These are phyloP conservation scores for Chalara sp. DNA, from an alignment of 2,329 filamentous ascomycete species.

Conservation along the genomic window DNA sequence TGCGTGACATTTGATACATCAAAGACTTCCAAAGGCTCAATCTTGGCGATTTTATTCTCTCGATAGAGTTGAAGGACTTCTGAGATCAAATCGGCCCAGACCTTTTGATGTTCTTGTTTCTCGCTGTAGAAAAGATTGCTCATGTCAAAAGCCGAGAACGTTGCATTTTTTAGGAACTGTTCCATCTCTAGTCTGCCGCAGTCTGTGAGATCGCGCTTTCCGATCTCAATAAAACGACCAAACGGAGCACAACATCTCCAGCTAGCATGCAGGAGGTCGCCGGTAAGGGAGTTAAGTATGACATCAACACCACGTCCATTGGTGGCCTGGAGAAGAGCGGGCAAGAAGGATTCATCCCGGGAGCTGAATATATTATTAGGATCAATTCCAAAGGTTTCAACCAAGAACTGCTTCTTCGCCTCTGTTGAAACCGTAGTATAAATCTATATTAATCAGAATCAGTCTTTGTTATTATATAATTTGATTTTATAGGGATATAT, in stretches of 20 bases:
- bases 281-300: constrained; percentile 19
- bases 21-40: not conserved
- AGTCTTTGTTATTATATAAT: too few species aligned
- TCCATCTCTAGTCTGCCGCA: constrained; percentile 18
- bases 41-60: constrained; percentile 1
- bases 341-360: constrained; percentile 13
- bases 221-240: constrained; percentile 32
- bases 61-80: constrained; percentile 16
- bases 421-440: constrained; percentile 17
- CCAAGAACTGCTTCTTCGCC: constrained; percentile 6
- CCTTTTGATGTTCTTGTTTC: too few species aligned
- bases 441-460: too few species aligned
- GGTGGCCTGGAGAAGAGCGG: constrained; percentile 14
- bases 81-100: constrained; percentile 5
- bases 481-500: too few species aligned
- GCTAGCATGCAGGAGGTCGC: constrained; percentile 14
- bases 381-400: constrained; percentile 7
- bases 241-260: constrained; percentile 27
- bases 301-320: constrained; percentile 19
- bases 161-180: constrained; percentile 18
- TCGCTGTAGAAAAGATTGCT: constrained; percentile 9
- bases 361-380: constrained; percentile 11
- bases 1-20: constrained; percentile 8
- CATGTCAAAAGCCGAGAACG: constrained; percentile 9
- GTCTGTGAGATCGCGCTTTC: constrained; percentile 24